Evolutionary conservation across 805 yeast species (phyloP), one percentile per base, ranked within the genome.

Genomic region (Millerago galiae): DNA sequence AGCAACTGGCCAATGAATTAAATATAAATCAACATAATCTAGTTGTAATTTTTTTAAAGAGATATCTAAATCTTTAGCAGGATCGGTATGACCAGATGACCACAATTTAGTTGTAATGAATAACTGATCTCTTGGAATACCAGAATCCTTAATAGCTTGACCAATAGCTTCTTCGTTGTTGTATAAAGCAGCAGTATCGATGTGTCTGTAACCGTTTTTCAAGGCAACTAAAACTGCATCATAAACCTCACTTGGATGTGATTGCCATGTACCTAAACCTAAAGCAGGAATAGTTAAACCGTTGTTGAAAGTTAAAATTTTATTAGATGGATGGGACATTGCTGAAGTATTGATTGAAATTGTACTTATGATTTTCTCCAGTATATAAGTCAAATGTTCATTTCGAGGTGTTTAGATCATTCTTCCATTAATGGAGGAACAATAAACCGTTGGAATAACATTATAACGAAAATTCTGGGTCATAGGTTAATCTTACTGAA

Each of bases 1-100:
- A 9, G 81, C 65, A 34, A 73, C 72, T 6, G 95, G 95, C 91
- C 91, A 86, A 63, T 86, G 95, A 59, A 86, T 72, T 58, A 87
- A 70, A 58, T 80, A 79, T 47, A 86, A 65, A 57, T 86, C 95
- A 40, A 86, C 81, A 55, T 86, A 86, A 38, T 82, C 93, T 50
- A 84, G 58, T 1, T 78, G 79, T 47, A 86, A 67, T 53, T 79
- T 76, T 48, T 70, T 53, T 55, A 86, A 67, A 8, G 90, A 80
- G 27, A 60, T 64, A 14, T 77, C 71, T 33, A 84, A 60, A 12
- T 81, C 82, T 18, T 58, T 64, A 36, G 57, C 74, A 9, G 80
- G 79, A 16, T 61, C 54, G 48, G 70, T 69, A 15, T 44, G 50
- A 14, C 47, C 46, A 12, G 75, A 63, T 45, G 70, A 63, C 78